These are phyloP conservation scores for Alternaria burnsii DNA, from an alignment of 2,329 filamentous ascomycete species.

Conservation along the genomic window DNA sequence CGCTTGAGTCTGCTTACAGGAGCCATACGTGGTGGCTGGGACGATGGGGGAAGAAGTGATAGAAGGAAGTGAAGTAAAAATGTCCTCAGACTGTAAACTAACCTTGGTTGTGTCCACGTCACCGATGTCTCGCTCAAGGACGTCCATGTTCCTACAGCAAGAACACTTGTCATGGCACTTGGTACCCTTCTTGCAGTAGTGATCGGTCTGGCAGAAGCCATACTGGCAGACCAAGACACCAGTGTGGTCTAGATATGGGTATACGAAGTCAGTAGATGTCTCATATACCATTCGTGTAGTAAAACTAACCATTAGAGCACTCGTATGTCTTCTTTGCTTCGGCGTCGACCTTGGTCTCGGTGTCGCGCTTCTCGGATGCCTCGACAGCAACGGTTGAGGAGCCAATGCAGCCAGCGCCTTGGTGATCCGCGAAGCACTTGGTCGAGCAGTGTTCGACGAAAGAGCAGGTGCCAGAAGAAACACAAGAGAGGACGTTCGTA, in stretches of 20 bases:
- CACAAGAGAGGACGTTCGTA: not conserved
- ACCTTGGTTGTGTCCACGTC: not conserved
- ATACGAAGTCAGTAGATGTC: not conserved
- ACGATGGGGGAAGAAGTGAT: not conserved
- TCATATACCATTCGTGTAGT: not conserved
- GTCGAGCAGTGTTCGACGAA: not conserved
- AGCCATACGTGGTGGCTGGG: not conserved
- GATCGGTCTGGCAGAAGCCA: slow-evolving; percentile 23
- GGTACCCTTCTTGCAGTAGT: slow-evolving; percentile 17
- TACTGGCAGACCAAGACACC: slow-evolving; percentile 20
- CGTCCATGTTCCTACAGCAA: slow-evolving; percentile 17
- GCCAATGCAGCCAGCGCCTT: not conserved
- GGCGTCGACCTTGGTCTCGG: not conserved
- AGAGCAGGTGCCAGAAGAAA: not conserved
- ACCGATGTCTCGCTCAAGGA: not conserved
- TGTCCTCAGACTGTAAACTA: not conserved
- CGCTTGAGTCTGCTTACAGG: not conserved
- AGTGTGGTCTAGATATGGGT: not conserved
- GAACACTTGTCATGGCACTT: slow-evolving; percentile 20
- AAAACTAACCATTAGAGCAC: slow-evolving; percentile 2
- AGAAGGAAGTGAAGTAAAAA: not conserved
- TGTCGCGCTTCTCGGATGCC: not conserved
- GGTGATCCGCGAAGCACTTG: not conserved
- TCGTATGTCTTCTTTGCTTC: slow-evolving; percentile 10
- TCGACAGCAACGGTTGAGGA: not conserved